A percentile compares a stretch with the other conserved stretches of the same genome.
Evolutionary conservation across 495 filamentous ascomycete species (phyloP).

Genomic region (Hyaloscypha finlandica): DNA sequence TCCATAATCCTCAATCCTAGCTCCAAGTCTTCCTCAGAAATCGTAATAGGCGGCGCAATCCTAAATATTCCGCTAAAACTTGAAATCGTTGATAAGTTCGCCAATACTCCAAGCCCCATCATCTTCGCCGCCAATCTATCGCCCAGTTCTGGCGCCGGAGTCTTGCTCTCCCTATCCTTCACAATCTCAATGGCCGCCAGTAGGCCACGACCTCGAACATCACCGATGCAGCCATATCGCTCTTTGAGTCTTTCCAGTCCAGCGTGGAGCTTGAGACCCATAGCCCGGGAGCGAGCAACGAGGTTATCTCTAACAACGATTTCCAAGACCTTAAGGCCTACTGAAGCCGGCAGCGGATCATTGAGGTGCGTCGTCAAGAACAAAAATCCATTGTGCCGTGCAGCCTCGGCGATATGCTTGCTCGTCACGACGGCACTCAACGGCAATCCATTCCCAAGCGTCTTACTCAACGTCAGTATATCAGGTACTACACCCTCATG

Average conservation of each 20-base stretch:
- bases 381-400: constrained; percentile 53
- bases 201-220: constrained; percentile 62
- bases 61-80: constrained; percentile 57
- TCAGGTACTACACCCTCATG: constrained; percentile 63
- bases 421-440: constrained; percentile 59
- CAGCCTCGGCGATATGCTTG: constrained; percentile 52
- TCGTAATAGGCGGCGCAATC: constrained; percentile 59
- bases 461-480: constrained; percentile 67
- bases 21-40: constrained; percentile 50
- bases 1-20: constrained; percentile 22
- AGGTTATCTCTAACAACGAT: constrained; percentile 59
- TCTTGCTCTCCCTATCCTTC: constrained; percentile 43
- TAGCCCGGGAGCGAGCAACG: constrained; percentile 47
- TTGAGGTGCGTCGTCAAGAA: constrained; percentile 64
- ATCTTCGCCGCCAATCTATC: constrained; percentile 45
- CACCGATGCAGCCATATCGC: constrained; percentile 56
- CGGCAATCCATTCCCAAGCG: constrained; percentile 61
- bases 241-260: constrained; percentile 45
- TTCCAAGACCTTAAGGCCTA: constrained; percentile 58
- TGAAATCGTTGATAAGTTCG: constrained; percentile 50
- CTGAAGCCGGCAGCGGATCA: constrained; percentile 60
- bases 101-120: constrained; percentile 52
- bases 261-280: constrained; percentile 49
- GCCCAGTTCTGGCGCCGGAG: constrained; percentile 47
- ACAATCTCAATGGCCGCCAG: constrained; percentile 65